Evolutionary conservation across 225 moss, liverwort and hornwort genomes (phyloP).

Genomic region (Climacium dendroides): DNA sequence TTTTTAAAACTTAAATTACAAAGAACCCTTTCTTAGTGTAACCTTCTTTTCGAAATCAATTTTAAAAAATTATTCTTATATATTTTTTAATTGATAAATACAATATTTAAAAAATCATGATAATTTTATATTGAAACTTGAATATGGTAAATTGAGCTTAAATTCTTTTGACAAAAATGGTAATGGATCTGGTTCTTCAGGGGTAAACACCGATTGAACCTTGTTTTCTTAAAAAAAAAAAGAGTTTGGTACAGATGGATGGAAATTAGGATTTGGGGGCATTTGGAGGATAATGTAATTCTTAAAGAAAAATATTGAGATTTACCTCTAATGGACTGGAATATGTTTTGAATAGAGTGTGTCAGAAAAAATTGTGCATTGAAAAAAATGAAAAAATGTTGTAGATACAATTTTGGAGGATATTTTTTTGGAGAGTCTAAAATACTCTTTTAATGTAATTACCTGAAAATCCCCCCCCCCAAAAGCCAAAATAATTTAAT

Average conservation of each 20-base stretch:
- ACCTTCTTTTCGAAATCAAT: too few relatives aligned
- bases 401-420: too few relatives aligned
- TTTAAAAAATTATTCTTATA: too few relatives aligned
- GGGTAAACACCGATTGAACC: rapidly evolving
- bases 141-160: not conserved
- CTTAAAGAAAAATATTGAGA: not conserved
- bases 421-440: too few relatives aligned
- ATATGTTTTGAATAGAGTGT: not conserved
- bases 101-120: too few relatives aligned
- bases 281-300: not conserved
- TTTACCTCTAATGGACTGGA: rapidly evolving
- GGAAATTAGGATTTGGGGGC: too few relatives aligned
- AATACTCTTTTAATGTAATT: too few relatives aligned
- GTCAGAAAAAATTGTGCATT: not conserved
- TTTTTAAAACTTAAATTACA: too few relatives aligned
- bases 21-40: too few relatives aligned
- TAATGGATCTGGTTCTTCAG: rapidly evolving
- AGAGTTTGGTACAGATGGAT: rapidly evolving
- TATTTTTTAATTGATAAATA: too few relatives aligned
- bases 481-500: not conserved
- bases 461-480: too few relatives aligned
- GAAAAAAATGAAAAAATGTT: not conserved
- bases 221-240: not conserved
- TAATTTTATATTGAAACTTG: too few relatives aligned
- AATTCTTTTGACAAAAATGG: not conserved